phyloP scores from a whole-genome alignment of 2,329 filamentous ascomycete species.

The Fusarium sp. region DNA sequence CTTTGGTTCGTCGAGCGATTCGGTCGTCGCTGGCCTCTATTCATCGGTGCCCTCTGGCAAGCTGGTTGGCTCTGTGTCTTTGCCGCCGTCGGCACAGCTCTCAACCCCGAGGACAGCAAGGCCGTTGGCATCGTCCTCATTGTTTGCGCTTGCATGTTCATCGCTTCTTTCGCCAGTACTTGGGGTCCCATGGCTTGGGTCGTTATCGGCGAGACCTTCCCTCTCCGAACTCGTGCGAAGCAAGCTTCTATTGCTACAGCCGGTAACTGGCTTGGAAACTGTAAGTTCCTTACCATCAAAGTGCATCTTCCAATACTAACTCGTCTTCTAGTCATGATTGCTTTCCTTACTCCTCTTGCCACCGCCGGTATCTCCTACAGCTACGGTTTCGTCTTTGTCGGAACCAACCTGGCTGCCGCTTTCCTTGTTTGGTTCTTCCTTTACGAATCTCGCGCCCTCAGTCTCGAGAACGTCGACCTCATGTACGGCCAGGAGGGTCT shows the following conservation, averaged over 20 bases:
- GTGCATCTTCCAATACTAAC: conserved; percentile 14
- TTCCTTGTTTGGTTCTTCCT: conserved; percentile 76
- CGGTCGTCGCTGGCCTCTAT: conserved; percentile 75
- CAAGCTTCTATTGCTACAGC: conserved; percentile 67
- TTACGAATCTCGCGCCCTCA: conserved; percentile 72
- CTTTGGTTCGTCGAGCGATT: conserved; percentile 76
- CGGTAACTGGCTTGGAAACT: conserved; percentile 72
- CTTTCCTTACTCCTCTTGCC: conserved; percentile 77
- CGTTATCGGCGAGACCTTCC: conserved; percentile 75
- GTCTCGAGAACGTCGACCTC: conserved; percentile 78
- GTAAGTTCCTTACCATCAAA: conserved; percentile 39
- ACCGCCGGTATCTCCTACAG: conserved; percentile 69
- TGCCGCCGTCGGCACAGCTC: conserved; percentile 65
- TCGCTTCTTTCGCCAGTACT: conserved; percentile 75
- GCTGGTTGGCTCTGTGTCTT: conserved; percentile 74
- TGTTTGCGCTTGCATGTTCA: conserved; percentile 79
- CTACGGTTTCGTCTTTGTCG: conserved; percentile 75
- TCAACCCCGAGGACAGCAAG: conserved; percentile 57
- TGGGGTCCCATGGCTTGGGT: conserved; percentile 80
- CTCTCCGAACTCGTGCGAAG: conserved; percentile 66
- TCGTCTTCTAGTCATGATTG: conserved; percentile 64
- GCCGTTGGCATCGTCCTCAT: conserved; percentile 75
- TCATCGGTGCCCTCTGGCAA: conserved; percentile 76
- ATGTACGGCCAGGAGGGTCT: conserved; percentile 73
- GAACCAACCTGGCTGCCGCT: conserved; percentile 69